Evolutionary conservation across 2,329 filamentous ascomycete genomes (phyloP), one percentile per base, ranked within the genome.

Genomic region (Fusarium sp.): DNA sequence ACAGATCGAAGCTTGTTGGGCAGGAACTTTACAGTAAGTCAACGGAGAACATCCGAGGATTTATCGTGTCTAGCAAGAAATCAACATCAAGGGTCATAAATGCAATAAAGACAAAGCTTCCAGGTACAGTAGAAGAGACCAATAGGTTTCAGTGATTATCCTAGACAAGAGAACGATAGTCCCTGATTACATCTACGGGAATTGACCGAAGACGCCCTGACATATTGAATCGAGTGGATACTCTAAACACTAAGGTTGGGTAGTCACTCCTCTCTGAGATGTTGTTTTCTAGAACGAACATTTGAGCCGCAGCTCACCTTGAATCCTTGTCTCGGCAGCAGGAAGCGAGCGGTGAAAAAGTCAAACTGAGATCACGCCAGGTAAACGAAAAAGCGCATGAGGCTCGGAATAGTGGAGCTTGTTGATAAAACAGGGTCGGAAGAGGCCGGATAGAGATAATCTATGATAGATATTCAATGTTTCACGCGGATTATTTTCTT

Each of bases 171-270:
- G 16, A 53, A 46, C 24, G 30, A 27, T 57, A 56, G 44, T 43
- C 12, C 34, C 18, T 38, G 34, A 47, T 55, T 40, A 16, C 43
- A 54, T 65, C 10, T n/a, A 71, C 69, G 69, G 69, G 69, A 71
- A 69, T 71, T 71, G 69, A 58, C 69, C 69, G 69, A 71, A 62
- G 60, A 66, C 60, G 55, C 63, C 58, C 40, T 46, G 60, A 52
- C 52, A 40, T 44, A 15, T 54, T 59, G 22, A 65, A 62, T 47
- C 32, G 34, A 49, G 64, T 62, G 68, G 64, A 69, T 65, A 54
- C 47, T 58, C 9, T 27, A n/a, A 38, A 38, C n/a, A 38, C 30
- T 4, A 30, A 30, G 29, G 12, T 30, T 8, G 8, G 16, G 18
- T 11, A 29, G 34, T n/a, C 34, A n/a, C 34, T 61, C 69, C 55